These are phyloP conservation scores for Neocucurbitaria cava DNA, from an alignment of 2,329 filamentous ascomycete genomes.

Conservation along the genomic window DNA sequence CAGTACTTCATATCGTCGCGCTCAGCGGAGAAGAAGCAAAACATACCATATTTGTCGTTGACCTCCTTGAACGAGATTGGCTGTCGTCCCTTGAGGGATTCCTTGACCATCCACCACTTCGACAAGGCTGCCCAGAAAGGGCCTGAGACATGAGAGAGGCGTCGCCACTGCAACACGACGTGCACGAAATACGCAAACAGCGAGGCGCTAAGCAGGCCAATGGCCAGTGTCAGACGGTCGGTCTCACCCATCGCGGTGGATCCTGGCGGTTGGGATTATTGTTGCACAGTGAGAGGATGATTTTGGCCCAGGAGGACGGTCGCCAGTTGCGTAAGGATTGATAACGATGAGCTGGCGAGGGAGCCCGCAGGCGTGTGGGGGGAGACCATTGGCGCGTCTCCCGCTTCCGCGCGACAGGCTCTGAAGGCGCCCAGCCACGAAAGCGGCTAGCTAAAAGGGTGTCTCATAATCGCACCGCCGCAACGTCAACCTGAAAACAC, in stretches of 20 bases:
- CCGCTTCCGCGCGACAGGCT: neutral
- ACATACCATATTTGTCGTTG: slow-evolving; percentile 25
- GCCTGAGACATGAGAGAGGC: slow-evolving; percentile 30
- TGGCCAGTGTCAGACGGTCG: neutral
- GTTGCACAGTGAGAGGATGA: slow-evolving; percentile 3
- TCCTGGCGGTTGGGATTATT: neutral
- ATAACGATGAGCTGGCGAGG: neutral
- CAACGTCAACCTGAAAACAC: neutral
- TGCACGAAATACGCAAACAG: slow-evolving; percentile 11
- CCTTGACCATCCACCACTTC: slow-evolving; percentile 21
- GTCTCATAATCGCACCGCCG: neutral
- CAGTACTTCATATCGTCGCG: neutral
- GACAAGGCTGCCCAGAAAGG: slow-evolving; percentile 28
- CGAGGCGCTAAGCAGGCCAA: slow-evolving; percentile 9
- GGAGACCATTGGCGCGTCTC: neutral
- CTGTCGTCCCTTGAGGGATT: slow-evolving; percentile 22
- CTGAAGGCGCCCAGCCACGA: neutral
- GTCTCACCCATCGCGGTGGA: slow-evolving; percentile 1
- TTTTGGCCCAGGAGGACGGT: slow-evolving; percentile 3
- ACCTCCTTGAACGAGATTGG: slow-evolving; percentile 14
- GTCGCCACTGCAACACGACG: slow-evolving; percentile 22
- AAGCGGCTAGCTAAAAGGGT: neutral
- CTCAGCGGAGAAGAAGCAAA: neutral
- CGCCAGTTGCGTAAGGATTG: neutral
- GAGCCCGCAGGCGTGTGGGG: neutral